Base-by-base conservation (phyloP, 2,329 filamentous ascomycete genomes). In the Huntiella decipiens region DNA sequence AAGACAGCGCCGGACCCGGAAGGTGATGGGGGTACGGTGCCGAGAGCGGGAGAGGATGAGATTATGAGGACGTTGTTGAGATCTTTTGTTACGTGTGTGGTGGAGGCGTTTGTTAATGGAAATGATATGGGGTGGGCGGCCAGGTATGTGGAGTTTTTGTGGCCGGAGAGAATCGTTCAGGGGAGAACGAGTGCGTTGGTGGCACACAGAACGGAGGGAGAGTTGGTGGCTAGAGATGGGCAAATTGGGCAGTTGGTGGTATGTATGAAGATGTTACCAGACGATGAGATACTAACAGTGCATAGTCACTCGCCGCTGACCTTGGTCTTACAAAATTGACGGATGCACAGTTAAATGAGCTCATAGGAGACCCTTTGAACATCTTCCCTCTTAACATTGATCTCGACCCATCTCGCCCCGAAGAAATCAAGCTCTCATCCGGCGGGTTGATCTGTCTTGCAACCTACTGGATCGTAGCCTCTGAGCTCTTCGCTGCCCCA, bases 81-180 rank as follows among this genome's bases (percentile, higher is more conserved):
- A 55, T 77, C 78, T 1, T 87, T 91, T 58, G 67, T 84, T n/a
- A 84, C 80, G 0, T 81, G 82, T 56, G 63, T 87, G 13, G 61
- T 87, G 8, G 82, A 87, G 56, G 72, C 79, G 39, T 88, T 84
- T 53, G 69, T 83, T 50, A 75, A 76, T 52, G 64, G 61, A 5
- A 71, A 76, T 52, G 63, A 65, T 17, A 58, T 79, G 57, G 68
- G 72, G 39, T 79, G 75, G 76, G 68, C 75, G 2, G 63, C 71
- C 11, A 64, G 82, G 43, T 59, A 86, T 47, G 66, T 82, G 51
- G 82, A 88, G 59, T 76, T 71, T 49, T 74, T 77, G 51, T 66
- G 74, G 44, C 81, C 82, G 0, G 68, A 73, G 46, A 74, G 68
- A 54, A 66, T 75, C 16, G 67, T 86, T 5, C 70, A 74, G 0